phyloP scores from a whole-genome alignment of 495 filamentous ascomycete genomes.

The Lophiotrema nucula region DNA sequence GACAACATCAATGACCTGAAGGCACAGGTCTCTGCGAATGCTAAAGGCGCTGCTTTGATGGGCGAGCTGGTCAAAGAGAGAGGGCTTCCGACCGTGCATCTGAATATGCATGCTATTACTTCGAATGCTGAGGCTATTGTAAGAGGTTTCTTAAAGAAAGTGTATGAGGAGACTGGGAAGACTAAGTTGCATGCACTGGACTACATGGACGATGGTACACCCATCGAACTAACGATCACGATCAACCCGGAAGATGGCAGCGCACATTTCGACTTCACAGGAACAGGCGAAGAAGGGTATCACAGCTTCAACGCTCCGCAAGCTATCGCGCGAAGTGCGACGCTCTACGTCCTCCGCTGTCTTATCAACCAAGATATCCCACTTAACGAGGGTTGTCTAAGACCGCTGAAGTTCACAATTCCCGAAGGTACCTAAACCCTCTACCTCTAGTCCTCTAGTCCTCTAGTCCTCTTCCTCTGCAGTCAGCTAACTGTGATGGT shows the following conservation, averaged over 20 bases:
- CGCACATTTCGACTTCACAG: constrained; percentile 42
- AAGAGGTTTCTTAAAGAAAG: constrained; percentile 31
- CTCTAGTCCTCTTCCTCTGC: too few species aligned
- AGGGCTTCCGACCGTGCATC: constrained; percentile 27
- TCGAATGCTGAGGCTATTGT: constrained; percentile 37
- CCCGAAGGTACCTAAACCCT: constrained; percentile 23
- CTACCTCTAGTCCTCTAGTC: too few species aligned
- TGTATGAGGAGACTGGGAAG: constrained; percentile 13
- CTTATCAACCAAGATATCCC: constrained; percentile 37
- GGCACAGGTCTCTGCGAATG: constrained; percentile 42
- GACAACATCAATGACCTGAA: constrained; percentile 42
- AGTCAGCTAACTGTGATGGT: too few species aligned
- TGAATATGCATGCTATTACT: constrained; percentile 41
- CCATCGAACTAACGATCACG: constrained; percentile 37
- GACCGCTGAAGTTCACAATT: constrained; percentile 29
- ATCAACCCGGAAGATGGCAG: constrained; percentile 35
- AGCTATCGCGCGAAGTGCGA: constrained; percentile 31
- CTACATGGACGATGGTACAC: constrained; percentile 41
- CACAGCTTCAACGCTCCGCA: constrained; percentile 37
- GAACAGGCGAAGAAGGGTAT: constrained; percentile 37
- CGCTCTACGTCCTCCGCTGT: constrained; percentile 33
- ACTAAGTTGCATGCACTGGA: constrained; percentile 33
- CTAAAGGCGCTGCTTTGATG: constrained; percentile 37
- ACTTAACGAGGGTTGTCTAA: constrained; percentile 38
- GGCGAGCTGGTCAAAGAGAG: constrained; percentile 34